phyloP scores from a whole-genome alignment of 495 filamentous ascomycete species.

The Penicillium cataractarum region DNA sequence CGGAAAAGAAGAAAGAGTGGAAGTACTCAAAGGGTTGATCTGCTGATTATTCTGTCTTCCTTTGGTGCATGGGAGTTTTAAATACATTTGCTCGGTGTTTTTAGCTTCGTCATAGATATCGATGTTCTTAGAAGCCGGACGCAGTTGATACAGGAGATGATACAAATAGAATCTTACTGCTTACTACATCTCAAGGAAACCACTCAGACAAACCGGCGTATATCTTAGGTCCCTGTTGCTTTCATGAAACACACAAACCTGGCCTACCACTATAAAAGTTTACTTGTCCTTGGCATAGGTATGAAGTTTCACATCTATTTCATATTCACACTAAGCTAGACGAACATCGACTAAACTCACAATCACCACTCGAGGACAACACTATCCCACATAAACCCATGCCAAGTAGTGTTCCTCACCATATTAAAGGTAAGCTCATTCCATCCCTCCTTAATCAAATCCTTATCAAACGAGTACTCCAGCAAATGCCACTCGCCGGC shows the following conservation, averaged over 20 bases:
- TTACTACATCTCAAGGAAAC: no score
- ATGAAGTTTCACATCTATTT: conserved; percentile 2
- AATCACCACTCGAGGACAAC: conserved; percentile 5
- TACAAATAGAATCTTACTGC: not conserved
- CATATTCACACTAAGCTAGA: not conserved
- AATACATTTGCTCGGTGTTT: not conserved
- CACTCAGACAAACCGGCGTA: no score
- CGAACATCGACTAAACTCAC: not conserved
- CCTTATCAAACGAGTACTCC: not conserved
- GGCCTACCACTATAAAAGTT: no score
- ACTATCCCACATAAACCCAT: conserved; percentile 14
- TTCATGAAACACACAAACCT: not conserved
- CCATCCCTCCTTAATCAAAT: conserved; percentile 6
- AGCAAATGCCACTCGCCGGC: conserved; percentile 11
- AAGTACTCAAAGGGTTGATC: conserved; percentile 40
- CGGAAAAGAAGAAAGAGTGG: conserved; percentile 69
- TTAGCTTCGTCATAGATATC: not conserved
- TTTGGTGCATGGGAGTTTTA: not conserved
- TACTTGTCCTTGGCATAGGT: no score
- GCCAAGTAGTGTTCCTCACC: conserved; percentile 12
- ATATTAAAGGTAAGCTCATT: conserved; percentile 7
- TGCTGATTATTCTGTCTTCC: not conserved
- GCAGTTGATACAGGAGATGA: not conserved
- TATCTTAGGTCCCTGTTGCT: not conserved
- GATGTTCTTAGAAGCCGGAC: not conserved